Evolutionary conservation across 768 basidiomycete genomes (phyloP).

Genomic region (Amanita exitialis): DNA sequence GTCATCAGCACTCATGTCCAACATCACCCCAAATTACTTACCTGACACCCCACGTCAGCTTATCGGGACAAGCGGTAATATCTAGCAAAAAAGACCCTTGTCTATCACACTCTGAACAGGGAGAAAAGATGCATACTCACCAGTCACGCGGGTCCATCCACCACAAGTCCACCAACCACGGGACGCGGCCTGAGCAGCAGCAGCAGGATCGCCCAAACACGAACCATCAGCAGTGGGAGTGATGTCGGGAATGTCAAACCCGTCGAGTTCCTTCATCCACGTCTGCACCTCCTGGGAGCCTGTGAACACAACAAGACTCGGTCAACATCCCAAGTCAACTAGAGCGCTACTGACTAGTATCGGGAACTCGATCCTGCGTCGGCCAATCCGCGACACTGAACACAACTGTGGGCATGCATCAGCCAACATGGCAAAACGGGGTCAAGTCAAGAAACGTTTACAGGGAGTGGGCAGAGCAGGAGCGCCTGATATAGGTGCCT

Average conservation of each 20-base stretch:
- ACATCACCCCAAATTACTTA: slow-evolving; percentile 11
- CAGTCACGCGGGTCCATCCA: slow-evolving; percentile 46
- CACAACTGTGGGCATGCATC: slow-evolving; percentile 24
- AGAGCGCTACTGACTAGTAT: slow-evolving; percentile 35
- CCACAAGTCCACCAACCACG: slow-evolving; percentile 93
- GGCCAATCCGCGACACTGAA: slow-evolving; percentile 49
- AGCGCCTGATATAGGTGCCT: slow-evolving; percentile 53
- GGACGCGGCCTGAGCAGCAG: slow-evolving; percentile 43
- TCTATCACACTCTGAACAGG: too few species aligned
- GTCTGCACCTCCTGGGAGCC: slow-evolving; percentile 52
- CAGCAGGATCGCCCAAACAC: slow-evolving; percentile 48
- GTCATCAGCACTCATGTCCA: slow-evolving; percentile 1
- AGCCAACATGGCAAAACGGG: background rate
- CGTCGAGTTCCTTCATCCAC: slow-evolving; percentile 74
- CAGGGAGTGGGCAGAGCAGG: slow-evolving; percentile 58
- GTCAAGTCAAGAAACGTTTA: slow-evolving; percentile 19
- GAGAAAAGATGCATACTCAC: slow-evolving; percentile 12
- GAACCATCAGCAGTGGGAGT: slow-evolving; percentile 59
- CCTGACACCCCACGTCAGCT: slow-evolving; percentile 70
- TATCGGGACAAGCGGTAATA: slow-evolving; percentile 58
- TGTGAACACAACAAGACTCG: slow-evolving; percentile 9
- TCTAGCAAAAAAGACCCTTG: slow-evolving; percentile 20
- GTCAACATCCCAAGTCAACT: background rate
- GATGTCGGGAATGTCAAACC: slow-evolving; percentile 56
- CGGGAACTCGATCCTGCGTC: slow-evolving; percentile 45